A percentile compares a stretch with the other conserved stretches of the same genome.
phyloP scores from a whole-genome alignment of 306 rosid species.

The Hippophae gyantsensis region DNA sequence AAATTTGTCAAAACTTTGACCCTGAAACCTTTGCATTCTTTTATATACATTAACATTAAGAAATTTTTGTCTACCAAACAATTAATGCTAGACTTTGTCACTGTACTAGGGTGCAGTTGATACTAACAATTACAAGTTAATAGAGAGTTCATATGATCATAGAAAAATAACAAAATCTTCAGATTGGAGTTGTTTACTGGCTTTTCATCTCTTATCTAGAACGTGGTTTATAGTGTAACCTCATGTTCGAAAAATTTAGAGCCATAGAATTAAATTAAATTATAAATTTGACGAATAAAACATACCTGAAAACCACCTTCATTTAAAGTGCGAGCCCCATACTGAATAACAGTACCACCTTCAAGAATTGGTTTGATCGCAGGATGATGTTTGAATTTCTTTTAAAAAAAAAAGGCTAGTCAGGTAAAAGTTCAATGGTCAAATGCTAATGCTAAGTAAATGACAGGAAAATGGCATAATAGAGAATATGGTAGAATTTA shows the following conservation, averaged over 20 bases:
- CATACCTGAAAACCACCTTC: slow-evolving; percentile 97
- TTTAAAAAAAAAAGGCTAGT: slow-evolving; percentile 7
- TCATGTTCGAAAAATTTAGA: background rate
- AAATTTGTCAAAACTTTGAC: background rate
- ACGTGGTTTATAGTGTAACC: background rate
- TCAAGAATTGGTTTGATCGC: slow-evolving; percentile 64
- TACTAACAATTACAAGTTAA: too few relatives aligned
- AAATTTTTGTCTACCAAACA: too few relatives aligned
- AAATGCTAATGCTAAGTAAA: background rate
- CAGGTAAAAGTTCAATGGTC: background rate
- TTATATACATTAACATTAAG: background rate
- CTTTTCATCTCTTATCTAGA: too few relatives aligned
- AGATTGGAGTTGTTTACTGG: too few relatives aligned
- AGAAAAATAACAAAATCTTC: too few relatives aligned
- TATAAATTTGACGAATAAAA: slow-evolving; percentile 5
- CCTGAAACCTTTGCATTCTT: slow-evolving; percentile 14
- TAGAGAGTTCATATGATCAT: too few relatives aligned
- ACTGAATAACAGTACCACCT: slow-evolving; percentile 84
- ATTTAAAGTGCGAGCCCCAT: slow-evolving; percentile 92
- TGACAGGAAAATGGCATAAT: too few relatives aligned
- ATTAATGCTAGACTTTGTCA: too few relatives aligned
- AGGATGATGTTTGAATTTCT: slow-evolving; percentile 91
- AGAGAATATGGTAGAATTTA: too few relatives aligned
- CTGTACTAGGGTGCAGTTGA: too few relatives aligned
- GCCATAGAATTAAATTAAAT: background rate